Evolutionary conservation across 2,329 filamentous ascomycete species (phyloP), one percentile per base, ranked within the genome.

Genomic region (Chaetomiaceae sp.): DNA sequence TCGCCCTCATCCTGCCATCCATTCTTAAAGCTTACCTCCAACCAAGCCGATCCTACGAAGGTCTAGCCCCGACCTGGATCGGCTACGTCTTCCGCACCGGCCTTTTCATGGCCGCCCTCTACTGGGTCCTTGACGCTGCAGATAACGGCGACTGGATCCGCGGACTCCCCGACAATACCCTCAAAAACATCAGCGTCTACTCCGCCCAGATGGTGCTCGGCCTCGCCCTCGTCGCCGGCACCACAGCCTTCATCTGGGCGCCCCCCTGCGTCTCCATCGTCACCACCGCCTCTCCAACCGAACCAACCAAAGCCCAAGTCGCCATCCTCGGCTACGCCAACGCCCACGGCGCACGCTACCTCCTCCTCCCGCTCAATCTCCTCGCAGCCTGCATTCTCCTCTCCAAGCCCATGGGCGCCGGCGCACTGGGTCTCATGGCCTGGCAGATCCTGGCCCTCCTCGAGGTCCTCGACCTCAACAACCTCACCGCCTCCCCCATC

Each of bases 361-460:
- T 96, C 60, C 76, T 97, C 30, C 79, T 97, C 6, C 80, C 90
- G 2, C 76, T 89, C 60, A 90, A 91, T 66, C 84, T 95, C 69
- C 78, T 89, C 23, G 78, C 89, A 8, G 87, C 84, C 1, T 82
- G 90, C 53, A 81, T 90, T 49, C 78, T 96, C 7, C 78, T 97
- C 23, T 87, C 92, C 58, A 97, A 97, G 68, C 94, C 94, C 14
- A 95, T 99, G 89, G 94, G 94, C 47, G 85, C 85, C 53, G 91
- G 90, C 45, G 84, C 90, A 1, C 80, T 97, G 46, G 87, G 82
- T 7, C 75, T 97, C 46, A 83, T 94, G 69, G 75, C 90, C 55
- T 92, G 91, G 84, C 92, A 96, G 71, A 84, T 96, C 38, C 82
- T 99, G 56, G 90, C 89, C 10, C 79, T 87, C n/a, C 67, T 79